A percentile compares a stretch with the other conserved stretches of the same genome.
These are phyloP conservation scores for Diversispora epigaea DNA, from an alignment of 192 early-diverging fungal species.

Conservation along the genomic window DNA sequence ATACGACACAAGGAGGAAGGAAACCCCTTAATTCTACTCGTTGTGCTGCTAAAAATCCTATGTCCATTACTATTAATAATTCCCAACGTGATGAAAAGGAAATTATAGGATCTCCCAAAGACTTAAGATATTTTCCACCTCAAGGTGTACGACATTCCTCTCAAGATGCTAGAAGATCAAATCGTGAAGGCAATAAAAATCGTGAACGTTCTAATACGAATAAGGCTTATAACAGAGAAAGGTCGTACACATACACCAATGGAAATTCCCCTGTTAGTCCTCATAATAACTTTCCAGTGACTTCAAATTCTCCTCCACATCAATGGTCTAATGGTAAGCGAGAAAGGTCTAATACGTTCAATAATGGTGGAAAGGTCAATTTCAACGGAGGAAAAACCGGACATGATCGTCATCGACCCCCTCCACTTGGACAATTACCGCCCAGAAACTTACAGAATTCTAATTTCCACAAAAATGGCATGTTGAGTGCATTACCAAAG, in stretches of 20 bases:
- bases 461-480: not conserved
- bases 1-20: not conserved
- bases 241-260: constrained; percentile 18
- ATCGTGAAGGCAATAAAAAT: not conserved
- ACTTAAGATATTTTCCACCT: constrained; percentile 16
- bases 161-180: not conserved
- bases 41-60: not conserved
- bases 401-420: constrained; percentile 7
- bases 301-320: not conserved
- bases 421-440: not conserved
- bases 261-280: constrained; percentile 3
- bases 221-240: not conserved
- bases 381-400: not conserved
- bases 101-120: not conserved
- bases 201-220: constrained; percentile 7
- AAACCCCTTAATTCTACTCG: not conserved
- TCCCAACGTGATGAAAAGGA: constrained; percentile 7
- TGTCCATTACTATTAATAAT: not conserved
- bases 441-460: not conserved
- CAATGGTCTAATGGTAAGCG: not conserved
- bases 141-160: constrained; percentile 16
- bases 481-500: not conserved
- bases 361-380: not conserved
- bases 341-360: constrained; percentile 9
- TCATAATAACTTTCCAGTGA: not conserved